A percentile compares a stretch with the other conserved stretches of the same genome.
These are phyloP conservation scores for Elymus sibiricus DNA, from an alignment of 176 grass and related monocot species.

Conservation along the genomic window DNA sequence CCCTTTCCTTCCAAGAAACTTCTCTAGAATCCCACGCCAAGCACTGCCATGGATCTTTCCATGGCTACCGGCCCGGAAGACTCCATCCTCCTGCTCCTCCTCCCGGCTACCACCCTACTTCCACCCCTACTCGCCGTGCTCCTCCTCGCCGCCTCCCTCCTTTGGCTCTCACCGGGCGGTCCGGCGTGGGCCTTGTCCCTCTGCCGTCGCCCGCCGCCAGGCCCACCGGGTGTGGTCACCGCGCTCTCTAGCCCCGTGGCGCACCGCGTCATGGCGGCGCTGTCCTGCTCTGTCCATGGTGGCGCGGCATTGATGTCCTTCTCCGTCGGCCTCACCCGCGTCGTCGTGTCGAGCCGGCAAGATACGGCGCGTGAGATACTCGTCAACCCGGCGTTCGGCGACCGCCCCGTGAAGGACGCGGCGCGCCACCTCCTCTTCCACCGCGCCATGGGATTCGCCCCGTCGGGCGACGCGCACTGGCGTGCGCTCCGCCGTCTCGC, in stretches of 20 bases:
- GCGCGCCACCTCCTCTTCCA: slow-evolving; percentile 75
- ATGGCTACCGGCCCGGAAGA: slow-evolving; percentile 11
- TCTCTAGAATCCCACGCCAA: neutral
- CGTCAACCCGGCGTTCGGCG: slow-evolving; percentile 55
- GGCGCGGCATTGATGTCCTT: slow-evolving; percentile 56
- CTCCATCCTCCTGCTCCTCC: slow-evolving; percentile 39
- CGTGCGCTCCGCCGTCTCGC: slow-evolving; percentile 52
- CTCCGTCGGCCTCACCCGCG: slow-evolving; percentile 73
- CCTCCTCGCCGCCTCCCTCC: slow-evolving; percentile 26
- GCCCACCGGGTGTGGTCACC: slow-evolving; percentile 27
- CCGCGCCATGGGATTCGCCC: slow-evolving; percentile 85
- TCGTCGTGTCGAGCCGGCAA: slow-evolving; percentile 60
- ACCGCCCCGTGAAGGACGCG: slow-evolving; percentile 75
- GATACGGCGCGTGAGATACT: slow-evolving; percentile 81
- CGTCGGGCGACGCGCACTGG: slow-evolving; percentile 64
- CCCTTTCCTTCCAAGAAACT: neutral
- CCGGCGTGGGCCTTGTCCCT: slow-evolving; percentile 57
- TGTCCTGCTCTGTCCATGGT: slow-evolving; percentile 24
- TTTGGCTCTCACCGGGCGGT: slow-evolving; percentile 54
- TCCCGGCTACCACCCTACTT: slow-evolving; percentile 13
- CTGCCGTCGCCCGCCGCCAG: slow-evolving; percentile 19
- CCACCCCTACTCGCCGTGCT: slow-evolving; percentile 21
- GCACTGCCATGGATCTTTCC: slow-evolving; percentile 30
- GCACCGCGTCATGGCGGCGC: slow-evolving; percentile 44
- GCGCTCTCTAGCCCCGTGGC: slow-evolving; percentile 48